Percentiles rank a stretch among this genome's conserved stretches.
These are phyloP conservation scores for Tuctoria greenei DNA, from an alignment of 176 grass and related monocot genomes.

Conservation along the genomic window DNA sequence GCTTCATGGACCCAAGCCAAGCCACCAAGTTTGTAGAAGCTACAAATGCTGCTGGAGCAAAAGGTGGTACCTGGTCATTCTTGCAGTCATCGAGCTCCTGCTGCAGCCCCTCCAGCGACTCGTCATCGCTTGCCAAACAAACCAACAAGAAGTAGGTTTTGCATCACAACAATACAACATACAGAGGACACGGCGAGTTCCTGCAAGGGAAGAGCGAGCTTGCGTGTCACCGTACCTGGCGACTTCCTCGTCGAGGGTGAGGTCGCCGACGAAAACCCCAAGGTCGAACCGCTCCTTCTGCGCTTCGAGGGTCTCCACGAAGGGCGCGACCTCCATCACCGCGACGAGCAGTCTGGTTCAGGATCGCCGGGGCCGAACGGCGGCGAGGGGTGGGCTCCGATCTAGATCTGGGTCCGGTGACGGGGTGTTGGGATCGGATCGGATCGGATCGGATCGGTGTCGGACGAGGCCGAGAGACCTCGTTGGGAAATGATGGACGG, in stretches of 20 bases:
- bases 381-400: not conserved
- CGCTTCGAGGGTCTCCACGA: slow-evolving; percentile 40
- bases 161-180: not conserved
- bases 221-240: slow-evolving; percentile 39
- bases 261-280: slow-evolving; percentile 83
- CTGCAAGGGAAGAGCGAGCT: not conserved
- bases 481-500: slow-evolving; percentile 24
- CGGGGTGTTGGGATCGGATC: slow-evolving; percentile 28
- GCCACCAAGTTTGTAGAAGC: not conserved
- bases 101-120: slow-evolving; percentile 75
- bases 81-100: slow-evolving; percentile 91
- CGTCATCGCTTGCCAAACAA: slow-evolving; percentile 69
- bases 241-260: slow-evolving; percentile 73
- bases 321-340: slow-evolving; percentile 42
- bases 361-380: not conserved
- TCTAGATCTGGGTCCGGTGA: slow-evolving; percentile 46
- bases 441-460: slow-evolving; percentile 31
- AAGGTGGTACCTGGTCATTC: slow-evolving; percentile 59
- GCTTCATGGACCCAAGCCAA: not conserved
- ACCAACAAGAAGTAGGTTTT: slow-evolving; percentile 14
- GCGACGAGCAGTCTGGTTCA: not conserved
- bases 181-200: not conserved
- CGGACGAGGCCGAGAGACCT: not conserved
- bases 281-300: slow-evolving; percentile 77
- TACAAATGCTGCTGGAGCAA: not conserved